Conservation (phyloP, 805 yeast species). For the Hermanozyma aechmeae region DNA sequence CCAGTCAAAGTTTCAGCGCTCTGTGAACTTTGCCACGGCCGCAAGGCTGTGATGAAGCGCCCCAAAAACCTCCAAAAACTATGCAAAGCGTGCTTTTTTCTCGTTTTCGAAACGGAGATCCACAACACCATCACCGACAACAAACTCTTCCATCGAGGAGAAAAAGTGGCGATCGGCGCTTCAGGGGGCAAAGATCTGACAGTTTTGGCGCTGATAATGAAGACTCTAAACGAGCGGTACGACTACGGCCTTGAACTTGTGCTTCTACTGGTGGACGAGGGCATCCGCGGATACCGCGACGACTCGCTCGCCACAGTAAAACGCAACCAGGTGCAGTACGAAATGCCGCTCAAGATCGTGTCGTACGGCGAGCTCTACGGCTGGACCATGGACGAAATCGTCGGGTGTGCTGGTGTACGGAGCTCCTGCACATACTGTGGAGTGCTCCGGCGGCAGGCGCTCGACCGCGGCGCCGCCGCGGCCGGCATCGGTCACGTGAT, state of each 20-base stretch:
- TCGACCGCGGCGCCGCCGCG: conserved; percentile 90
- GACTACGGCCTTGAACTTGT: conserved; percentile 81
- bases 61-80: conserved; percentile 88
- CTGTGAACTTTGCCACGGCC: conserved; percentile 76
- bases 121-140: conserved; percentile 77
- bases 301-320: conserved; percentile 96
- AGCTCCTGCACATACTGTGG: conserved; percentile 98
- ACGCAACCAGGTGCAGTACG: conserved; percentile 79
- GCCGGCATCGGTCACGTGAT: conserved; percentile 83
- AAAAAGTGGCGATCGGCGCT: conserved; percentile 92
- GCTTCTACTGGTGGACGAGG: conserved; percentile 86
- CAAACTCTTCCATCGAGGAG: conserved; percentile 69
- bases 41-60: conserved; percentile 80
- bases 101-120: conserved; percentile 90
- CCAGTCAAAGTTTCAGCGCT: conserved; percentile 35
- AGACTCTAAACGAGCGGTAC: conserved; percentile 79
- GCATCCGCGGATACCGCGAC: conserved; percentile 93
- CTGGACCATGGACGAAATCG: conserved; percentile 99
- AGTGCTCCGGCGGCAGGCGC: conserved; percentile 89
- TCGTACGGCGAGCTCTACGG: conserved; percentile 84
- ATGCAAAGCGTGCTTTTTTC: conserved; percentile 84
- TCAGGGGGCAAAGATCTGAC: conserved; percentile 99
- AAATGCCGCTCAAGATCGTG: conserved; percentile 69
- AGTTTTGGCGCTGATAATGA: conserved; percentile 81
- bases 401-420: conserved; percentile 85